Percentiles rank a stretch among this genome's conserved stretches.
phyloP scores from a whole-genome alignment of 768 basidiomycete genomes.

The Xerocomellus dryophilus region DNA sequence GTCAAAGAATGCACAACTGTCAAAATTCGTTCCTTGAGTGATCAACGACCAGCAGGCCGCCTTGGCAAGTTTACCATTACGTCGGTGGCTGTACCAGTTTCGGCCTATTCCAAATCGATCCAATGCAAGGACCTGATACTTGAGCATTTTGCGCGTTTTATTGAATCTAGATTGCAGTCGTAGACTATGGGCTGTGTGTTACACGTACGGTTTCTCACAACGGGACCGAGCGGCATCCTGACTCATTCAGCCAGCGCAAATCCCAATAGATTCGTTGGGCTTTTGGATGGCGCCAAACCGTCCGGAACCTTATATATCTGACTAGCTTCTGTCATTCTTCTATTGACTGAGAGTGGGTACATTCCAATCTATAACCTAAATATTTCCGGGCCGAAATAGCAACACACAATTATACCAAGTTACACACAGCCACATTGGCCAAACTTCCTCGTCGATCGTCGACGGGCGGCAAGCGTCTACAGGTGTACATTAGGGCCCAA shows the following conservation, averaged over 20 bases:
- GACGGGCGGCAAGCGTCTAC: not conserved
- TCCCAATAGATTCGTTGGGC: not conserved
- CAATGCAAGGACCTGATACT: not conserved
- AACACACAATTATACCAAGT: conserved; percentile 1
- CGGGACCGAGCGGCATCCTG: too few species aligned
- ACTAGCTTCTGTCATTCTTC: not conserved
- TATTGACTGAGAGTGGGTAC: not conserved
- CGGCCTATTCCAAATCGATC: not conserved
- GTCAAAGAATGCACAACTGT: not conserved
- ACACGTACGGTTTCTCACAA: too few species aligned
- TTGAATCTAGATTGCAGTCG: not conserved
- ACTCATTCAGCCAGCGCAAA: too few species aligned
- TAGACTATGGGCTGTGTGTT: not conserved
- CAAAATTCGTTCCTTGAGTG: not conserved
- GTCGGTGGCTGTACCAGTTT: not conserved
- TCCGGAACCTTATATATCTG: not conserved
- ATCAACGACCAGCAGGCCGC: not conserved
- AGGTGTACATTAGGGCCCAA: not conserved
- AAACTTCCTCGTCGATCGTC: not conserved
- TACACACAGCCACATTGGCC: not conserved
- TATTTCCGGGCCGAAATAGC: not conserved
- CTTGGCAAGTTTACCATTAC: not conserved
- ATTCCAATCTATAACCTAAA: conserved; percentile 4
- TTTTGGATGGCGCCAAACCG: not conserved
- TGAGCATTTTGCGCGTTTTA: too few species aligned